Evolutionary conservation across 257 asterid genomes (phyloP), one percentile per base, ranked within the genome.

Genomic region (Plantago ovata): DNA sequence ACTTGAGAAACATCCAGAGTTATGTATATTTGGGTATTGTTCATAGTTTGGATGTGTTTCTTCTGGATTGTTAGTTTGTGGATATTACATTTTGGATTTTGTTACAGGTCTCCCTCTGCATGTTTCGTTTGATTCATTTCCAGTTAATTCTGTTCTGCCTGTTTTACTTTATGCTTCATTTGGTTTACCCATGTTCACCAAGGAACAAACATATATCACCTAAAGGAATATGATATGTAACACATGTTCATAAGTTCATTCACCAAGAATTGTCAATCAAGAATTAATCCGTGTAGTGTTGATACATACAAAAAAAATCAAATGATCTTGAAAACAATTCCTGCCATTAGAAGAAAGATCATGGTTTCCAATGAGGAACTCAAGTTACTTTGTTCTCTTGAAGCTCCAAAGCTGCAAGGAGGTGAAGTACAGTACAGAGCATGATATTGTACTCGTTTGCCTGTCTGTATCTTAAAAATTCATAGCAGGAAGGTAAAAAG

Each of bases 401-500:
- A 53, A 40, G 54, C 63, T 61, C 48, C 67, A 68, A 9, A 15
- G 13, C 24, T 28, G 36, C 36, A 28, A 8, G 36, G 36, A 28
- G 36, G 36, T 28, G 36, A 28, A 28, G 45, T 50, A 22, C n/a
- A 13, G 38, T 13, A 20, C 16, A 22, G 38, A 50, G 38, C 33
- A 45, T 16, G 52, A 38, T 19, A 23, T 9, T 47, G 49, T 12
- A 7, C 69, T 19, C 11, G 9, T 16, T 36, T 7, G 9, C 7
- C 11, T 13, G 40, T 18, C 46, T 3, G 42, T 21, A 15, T 36
- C 39, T 24, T 56, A 45, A 43, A 43, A 69, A 54, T 50, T 66
- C 68, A 84, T 36, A 87, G 80, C 58, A 85, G 85, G 65, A 87
- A 76, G 45, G 96, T 78, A 61, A 71, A 69, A 33, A 92, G 78